Evolutionary conservation across 371 early-diverging fungal genomes (phyloP).

Genomic region (Fennellomyces sp.): DNA sequence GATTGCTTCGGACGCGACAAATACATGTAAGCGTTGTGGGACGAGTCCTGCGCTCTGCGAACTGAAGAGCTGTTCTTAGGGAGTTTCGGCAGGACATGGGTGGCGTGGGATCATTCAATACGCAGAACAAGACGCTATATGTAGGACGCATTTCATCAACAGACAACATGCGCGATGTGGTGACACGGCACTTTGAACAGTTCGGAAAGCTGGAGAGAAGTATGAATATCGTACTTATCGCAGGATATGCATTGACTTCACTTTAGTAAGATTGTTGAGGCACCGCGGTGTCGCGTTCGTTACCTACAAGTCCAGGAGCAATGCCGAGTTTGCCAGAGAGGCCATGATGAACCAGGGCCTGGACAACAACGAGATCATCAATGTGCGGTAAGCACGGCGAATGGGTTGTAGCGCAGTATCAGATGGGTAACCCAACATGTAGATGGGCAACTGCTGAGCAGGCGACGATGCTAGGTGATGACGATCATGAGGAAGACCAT

Average conservation of each 20-base stretch:
- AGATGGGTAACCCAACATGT: no score
- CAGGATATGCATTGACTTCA: neutral
- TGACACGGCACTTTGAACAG: constrained; percentile 72
- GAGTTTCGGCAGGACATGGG: constrained; percentile 88
- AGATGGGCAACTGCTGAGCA: constrained; percentile 91
- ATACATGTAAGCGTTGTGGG: constrained; percentile 52
- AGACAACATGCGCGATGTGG: constrained; percentile 61
- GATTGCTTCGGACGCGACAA: constrained; percentile 88
- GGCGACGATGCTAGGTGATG: constrained; percentile 60
- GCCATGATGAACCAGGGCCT: constrained; percentile 87
- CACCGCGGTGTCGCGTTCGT: constrained; percentile 84
- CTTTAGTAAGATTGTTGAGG: constrained; percentile 56
- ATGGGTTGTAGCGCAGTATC: no score
- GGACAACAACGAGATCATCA: constrained; percentile 65
- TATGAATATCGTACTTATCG: constrained; percentile 24
- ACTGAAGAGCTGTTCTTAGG: constrained; percentile 24
- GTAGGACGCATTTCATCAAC: constrained; percentile 71
- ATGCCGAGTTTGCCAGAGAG: constrained; percentile 90
- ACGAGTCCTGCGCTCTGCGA: no score
- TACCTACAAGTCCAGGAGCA: constrained; percentile 66
- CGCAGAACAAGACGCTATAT: constrained; percentile 77
- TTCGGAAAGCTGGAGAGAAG: constrained; percentile 81
- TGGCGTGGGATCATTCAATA: constrained; percentile 85
- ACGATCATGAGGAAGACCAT: constrained; percentile 14
- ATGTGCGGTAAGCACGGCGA: constrained; percentile 43